Evolutionary conservation across 192 early-diverging fungal species (phyloP).

Genomic region (Umbelopsis isabellina): DNA sequence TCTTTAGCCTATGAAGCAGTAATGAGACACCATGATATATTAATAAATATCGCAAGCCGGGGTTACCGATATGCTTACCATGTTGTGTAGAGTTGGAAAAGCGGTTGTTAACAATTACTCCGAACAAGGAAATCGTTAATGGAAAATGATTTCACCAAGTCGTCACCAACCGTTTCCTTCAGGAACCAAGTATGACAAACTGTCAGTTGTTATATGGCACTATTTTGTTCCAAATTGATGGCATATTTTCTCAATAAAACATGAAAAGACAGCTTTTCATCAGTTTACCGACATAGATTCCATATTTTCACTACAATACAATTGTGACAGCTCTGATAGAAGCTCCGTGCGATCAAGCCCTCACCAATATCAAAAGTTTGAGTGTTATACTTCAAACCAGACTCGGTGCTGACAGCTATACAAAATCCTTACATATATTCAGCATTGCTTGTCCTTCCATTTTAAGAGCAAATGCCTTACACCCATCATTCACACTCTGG

Average conservation of each 20-base stretch:
- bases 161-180: neutral
- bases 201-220: too few relatives aligned
- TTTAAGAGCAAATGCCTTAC: conserved; percentile 62
- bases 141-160: neutral
- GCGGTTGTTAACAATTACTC: neutral
- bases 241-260: too few relatives aligned
- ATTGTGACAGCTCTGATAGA: too few relatives aligned
- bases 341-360: too few relatives aligned
- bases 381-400: too few relatives aligned
- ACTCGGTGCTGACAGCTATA: neutral
- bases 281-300: too few relatives aligned
- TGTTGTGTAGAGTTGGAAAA: neutral
- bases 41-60: too few relatives aligned
- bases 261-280: too few relatives aligned
- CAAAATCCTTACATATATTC: neutral
- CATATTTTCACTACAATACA: too few relatives aligned
- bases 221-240: too few relatives aligned
- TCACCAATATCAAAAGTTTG: too few relatives aligned
- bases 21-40: neutral
- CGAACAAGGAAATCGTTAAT: neutral
- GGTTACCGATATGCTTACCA: neutral
- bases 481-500: conserved; percentile 94
- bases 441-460: neutral
- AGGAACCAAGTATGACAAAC: too few relatives aligned
- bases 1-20: neutral